These are phyloP conservation scores for Zygoascus flipseniorum DNA, from an alignment of 805 yeast genomes.

Conservation along the genomic window DNA sequence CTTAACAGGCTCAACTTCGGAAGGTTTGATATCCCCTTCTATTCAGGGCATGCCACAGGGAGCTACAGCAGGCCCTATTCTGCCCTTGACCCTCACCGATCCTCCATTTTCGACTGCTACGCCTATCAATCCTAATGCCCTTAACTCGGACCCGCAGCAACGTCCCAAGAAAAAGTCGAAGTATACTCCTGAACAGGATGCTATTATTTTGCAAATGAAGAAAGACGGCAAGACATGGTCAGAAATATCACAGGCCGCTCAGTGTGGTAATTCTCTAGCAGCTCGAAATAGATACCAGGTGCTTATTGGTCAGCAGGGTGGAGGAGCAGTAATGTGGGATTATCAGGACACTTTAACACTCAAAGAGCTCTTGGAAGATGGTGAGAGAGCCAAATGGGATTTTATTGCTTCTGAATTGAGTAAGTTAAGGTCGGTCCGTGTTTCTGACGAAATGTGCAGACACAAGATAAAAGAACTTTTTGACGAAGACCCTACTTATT, in stretches of 20 bases:
- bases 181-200: conserved; percentile 61
- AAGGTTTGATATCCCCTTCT: conserved; percentile 15
- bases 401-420: conserved; percentile 55
- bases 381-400: conserved; percentile 63
- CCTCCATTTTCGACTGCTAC: conserved; percentile 40
- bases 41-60: conserved; percentile 1
- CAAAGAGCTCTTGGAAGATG: conserved; percentile 52
- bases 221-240: conserved; percentile 61
- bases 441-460: conserved; percentile 47
- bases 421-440: conserved; percentile 40
- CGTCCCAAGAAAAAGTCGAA: conserved; percentile 58
- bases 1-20: neutral
- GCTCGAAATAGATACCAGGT: conserved; percentile 76
- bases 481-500: conserved; percentile 44
- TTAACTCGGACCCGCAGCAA: conserved; percentile 36
- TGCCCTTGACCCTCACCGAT: conserved; percentile 31
- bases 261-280: conserved; percentile 59
- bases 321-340: conserved; percentile 58
- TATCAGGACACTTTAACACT: conserved; percentile 44
- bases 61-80: conserved; percentile 3
- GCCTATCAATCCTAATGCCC: conserved; percentile 36
- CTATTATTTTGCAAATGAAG: conserved; percentile 51
- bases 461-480: conserved; percentile 46
- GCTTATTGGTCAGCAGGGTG: conserved; percentile 75
- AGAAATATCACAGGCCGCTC: conserved; percentile 58